Evolutionary conservation across 164 flowering plant species (phyloP).

Genomic region (Aristolochia californica): DNA sequence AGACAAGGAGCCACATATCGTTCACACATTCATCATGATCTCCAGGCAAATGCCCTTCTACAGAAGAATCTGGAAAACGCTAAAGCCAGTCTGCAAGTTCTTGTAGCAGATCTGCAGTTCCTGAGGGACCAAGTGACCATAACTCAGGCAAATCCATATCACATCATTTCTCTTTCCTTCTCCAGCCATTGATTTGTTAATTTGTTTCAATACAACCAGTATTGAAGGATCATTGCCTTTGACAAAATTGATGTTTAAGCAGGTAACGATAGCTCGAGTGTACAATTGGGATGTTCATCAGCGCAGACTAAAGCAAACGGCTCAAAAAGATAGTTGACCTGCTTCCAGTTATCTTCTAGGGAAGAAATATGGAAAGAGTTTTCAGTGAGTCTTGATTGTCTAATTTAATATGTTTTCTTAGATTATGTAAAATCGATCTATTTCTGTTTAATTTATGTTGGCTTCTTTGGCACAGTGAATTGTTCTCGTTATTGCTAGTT

Average conservation of each 20-base stretch:
- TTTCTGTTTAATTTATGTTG: too few relatives aligned
- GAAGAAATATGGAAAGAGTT: neutral
- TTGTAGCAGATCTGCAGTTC: slow-evolving; percentile 65
- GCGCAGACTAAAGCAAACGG: slow-evolving; percentile 47
- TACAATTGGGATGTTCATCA: slow-evolving; percentile 99
- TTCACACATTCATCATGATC: neutral
- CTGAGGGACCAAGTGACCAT: slow-evolving; percentile 82
- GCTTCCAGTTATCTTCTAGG: neutral
- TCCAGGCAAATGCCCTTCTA: slow-evolving; percentile 64
- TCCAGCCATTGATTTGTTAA: neutral
- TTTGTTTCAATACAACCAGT: slow-evolving; percentile 1
- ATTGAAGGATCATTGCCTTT: too few relatives aligned
- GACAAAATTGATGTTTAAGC: slow-evolving; percentile 6
- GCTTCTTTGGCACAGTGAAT: too few relatives aligned
- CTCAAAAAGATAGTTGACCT: slow-evolving; percentile 23
- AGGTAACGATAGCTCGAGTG: slow-evolving; percentile 96
- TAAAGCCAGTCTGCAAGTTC: slow-evolving; percentile 82
- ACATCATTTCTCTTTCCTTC: neutral
- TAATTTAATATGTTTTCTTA: neutral
- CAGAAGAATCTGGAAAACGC: slow-evolving; percentile 82
- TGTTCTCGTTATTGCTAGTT: too few relatives aligned
- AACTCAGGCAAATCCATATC: slow-evolving; percentile 48
- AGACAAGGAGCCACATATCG: too few relatives aligned
- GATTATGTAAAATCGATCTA: too few relatives aligned
- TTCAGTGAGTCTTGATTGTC: neutral